Base-by-base conservation (phyloP, 2,329 filamentous ascomycete species). In the Trichophyton schoenleinii region DNA sequence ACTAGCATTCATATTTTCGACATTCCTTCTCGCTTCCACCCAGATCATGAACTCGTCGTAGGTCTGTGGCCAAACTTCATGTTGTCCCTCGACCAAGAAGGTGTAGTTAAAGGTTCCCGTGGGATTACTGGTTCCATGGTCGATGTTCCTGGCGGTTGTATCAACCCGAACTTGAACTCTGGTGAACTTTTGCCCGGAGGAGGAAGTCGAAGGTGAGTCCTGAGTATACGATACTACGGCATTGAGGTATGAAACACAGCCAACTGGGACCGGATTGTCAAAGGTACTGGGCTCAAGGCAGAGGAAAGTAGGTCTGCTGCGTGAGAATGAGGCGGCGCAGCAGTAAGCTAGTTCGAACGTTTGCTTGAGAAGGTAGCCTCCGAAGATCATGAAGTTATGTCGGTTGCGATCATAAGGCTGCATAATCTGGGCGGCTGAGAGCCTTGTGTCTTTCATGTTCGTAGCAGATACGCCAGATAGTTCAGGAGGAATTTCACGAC, bases 81-180 rank as follows among this genome's bases (percentile, higher is more conserved):
- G 77, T 66, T 86, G 81, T 67, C 79, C 82, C 61, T 84, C 81
- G 1, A 88, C 84, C 60, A 80, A 78, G 69, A 88, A 88, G 0
- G 87, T 89, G 69, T 89, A 89, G 67, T 88, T 87, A 75, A 90
- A 89, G 67, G 87, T 85, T 3, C 87, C 87, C 0, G 87, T 89
- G 2, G 85, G 81, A 68, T 83, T 85, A 25, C 83, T 82, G 57
- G 80, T 79, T 4, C 83, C 85, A 67, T 88, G 85, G 72, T 88
- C 86, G 34, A 89, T 84, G 68, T 89, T 83, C 20, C 86, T 77
- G 13, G 89, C 87, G 69, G 87, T 87, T 38, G 83, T 85, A 69
- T 88, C 85, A 13, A 89, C 84, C 6, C 86, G 81, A 8, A 89
- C 82, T 68, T 89, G 86, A 8, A 89, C 81, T 52, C 85, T 79